Evolutionary conservation across 805 yeast genomes (phyloP), one percentile per base, ranked within the genome.

Genomic region (Hyphopichia homilentoma): DNA sequence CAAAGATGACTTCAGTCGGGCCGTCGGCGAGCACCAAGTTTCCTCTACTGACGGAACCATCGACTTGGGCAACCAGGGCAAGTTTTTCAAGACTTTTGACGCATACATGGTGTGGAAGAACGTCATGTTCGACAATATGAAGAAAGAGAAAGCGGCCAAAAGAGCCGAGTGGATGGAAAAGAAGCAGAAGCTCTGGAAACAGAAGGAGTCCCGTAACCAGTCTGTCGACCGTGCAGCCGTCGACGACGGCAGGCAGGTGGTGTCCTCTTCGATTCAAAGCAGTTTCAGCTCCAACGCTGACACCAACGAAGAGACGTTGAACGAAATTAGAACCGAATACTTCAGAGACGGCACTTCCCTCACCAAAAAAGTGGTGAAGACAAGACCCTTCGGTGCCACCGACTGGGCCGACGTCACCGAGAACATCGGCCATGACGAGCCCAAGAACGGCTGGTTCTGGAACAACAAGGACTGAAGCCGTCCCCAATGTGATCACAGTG

Each of bases 51-150:
- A 35, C 16, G 51, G 50, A 6, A 44, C 39, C 5, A 47, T 57
- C 38, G 68, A 65, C 40, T 54, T 65, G 34, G 75, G 79, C 28
- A 61, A 64, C 21, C 55, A 66, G 36, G 88, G 87, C 1, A 35
- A 68, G 6, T 84, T 72, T 55, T 88, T 86, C 63, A 65, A 66
- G 16, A 81, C 75, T 33, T 81, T 74, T 52, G 77, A 77, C 17
- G 82, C 76, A 21, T 77, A 71, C 39, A 57, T 88, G 50, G 73
- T 73, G 35, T 87, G 93, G 89, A 74, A 70, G 45, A 54, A 68
- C n/a, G 61, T 66, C 25, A 77, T 78, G 76, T 66, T 59, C 32
- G 63, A 66, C 34, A 46, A 66, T n/a, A 47, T 65, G n/a, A 64
- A 59, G 32, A 47, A 55, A 29, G 65, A 68, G 40, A 62, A 68